Base-by-base conservation (phyloP, 228 moss, liverwort and hornwort genomes). In the Sphagnum fallax region DNA sequence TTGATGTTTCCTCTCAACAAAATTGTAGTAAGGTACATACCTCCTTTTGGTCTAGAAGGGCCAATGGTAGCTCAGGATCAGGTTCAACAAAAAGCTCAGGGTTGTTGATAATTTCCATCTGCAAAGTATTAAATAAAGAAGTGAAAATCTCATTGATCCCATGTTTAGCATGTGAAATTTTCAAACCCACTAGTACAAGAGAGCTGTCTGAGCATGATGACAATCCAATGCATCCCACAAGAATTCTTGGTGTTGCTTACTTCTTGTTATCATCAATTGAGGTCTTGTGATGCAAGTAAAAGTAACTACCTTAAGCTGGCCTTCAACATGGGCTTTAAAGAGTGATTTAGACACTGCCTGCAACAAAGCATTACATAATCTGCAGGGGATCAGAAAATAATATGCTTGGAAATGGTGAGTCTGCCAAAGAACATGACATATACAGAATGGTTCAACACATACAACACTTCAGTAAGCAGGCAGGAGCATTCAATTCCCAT, bases 271-370 rank as follows among this genome's bases (percentile, higher is more conserved):
- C 2, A 32, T 1, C 32, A 32, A 32, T 32, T 32, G 32, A 32
- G 32, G 32, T 32, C 32, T 32, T 32, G 32, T 32, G 32, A 32
- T 32, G 32, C 32, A 32, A 32, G 32, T 32, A 32, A 67, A n/a
- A 48, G 53, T 67, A 62, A 48, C 70, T 74, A 89, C 93, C 85
- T 93, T 93, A 61, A 93, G 80, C 79, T 90, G 87, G 70, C 93
- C 93, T 83, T 93, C 91, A 67, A 93, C 93, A 70, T 93, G 93
- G 75, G 93, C 93, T 75, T 90, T 90, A 73, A 93, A 93, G 51
- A 93, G 85, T 18, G 93, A 89, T 69, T 89, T 93, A 52, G 93
- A 88, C 64, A 93, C 93, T 65, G 91, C 93, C 93, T 93, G 87
- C 60, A 62, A 49, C 69, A 75, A 51, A 6, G 50, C 4, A 52